Base-by-base conservation (phyloP, 1,284 basidiomycete species). In the Cryptococcus floricola region DNA sequence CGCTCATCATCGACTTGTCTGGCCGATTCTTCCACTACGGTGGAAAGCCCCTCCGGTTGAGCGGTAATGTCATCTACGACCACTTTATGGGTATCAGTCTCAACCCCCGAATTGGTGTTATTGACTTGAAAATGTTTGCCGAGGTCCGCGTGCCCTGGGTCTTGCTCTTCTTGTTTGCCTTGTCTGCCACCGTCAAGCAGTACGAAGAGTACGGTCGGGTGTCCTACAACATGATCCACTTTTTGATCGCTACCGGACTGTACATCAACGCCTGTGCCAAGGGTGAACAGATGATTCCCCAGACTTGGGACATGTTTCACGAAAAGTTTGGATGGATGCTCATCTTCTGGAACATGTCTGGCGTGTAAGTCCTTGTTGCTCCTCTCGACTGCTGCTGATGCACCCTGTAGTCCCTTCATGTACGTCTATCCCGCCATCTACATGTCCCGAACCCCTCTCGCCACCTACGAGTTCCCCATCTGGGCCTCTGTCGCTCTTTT, bases 71-170 rank as follows among this genome's bases (percentile, higher is more conserved):
- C 77, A 83, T 94, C 64, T 99, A 96, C 74, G 93, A 96, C 69
- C 87, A 92, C 62, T 95, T 92, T 79, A 98, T 98, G 93, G 96
- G 96, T 48, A 92, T 93, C 39, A 83, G 83, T 53, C 81, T 99
- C 62, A 98, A 98, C 80, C 96, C 96, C 13, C 86, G 95, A 57
- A 83, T 98, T 62, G 92, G 93, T n/a, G 81, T 82, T 38, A 84
- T 98, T 65, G 95, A 98, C 78, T 80, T 98, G 71, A 98, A 98
- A 81, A 98, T 99, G 94, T 98, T 94, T 86, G 91, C 91, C 27
- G 95, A 98, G 77, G 95, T 99, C 56, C 85, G 96, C 51, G 91
- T 99, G 65, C 93, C 94, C 7, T 98, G 96, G 95, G 87, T 96
- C 19, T 85, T 98, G 55, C 86, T 96, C 16, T 97, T 98, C 82